Evolutionary conservation across 495 filamentous ascomycete genomes (phyloP).

Genomic region (Copromyces sp.): DNA sequence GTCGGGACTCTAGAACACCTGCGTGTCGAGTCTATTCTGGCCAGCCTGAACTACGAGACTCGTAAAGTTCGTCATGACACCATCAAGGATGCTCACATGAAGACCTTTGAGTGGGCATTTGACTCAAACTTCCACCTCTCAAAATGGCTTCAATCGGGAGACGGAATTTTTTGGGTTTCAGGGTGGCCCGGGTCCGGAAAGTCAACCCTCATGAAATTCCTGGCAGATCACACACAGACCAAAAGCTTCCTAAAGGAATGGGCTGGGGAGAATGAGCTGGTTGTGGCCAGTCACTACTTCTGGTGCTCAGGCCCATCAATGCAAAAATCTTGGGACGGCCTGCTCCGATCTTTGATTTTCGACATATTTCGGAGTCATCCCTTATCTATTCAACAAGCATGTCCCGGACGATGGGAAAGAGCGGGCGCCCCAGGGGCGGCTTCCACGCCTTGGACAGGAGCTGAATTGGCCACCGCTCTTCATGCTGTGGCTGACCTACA

Average conservation of each 20-base stretch:
- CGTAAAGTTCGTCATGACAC: not conserved
- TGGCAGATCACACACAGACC: slow-evolving; percentile 12
- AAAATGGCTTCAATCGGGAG: slow-evolving; percentile 1
- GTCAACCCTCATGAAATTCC: slow-evolving; percentile 31
- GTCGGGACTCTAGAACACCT: not conserved
- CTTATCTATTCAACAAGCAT: slow-evolving; percentile 3
- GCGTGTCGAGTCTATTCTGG: not conserved
- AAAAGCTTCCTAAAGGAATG: slow-evolving; percentile 8
- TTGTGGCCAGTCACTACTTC: slow-evolving; percentile 22
- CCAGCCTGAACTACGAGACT: not conserved
- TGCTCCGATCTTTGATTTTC: slow-evolving; percentile 33
- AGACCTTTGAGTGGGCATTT: not conserved
- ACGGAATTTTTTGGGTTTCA: slow-evolving; percentile 20
- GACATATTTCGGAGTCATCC: slow-evolving; percentile 26
- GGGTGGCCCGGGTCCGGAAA: slow-evolving; percentile 32
- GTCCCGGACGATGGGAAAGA: not conserved
- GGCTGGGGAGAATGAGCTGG: slow-evolving; percentile 1
- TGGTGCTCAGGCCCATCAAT: slow-evolving; percentile 24
- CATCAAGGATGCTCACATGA: not conserved
- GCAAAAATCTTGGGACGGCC: slow-evolving; percentile 34
- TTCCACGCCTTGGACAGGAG: not conserved
- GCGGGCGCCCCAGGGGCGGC: not conserved
- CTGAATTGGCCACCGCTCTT: not conserved
- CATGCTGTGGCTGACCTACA: not conserved
- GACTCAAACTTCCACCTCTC: not conserved